Conservation (phyloP, 2,329 filamentous ascomycete species). For the Aureobasidium vineae region DNA sequence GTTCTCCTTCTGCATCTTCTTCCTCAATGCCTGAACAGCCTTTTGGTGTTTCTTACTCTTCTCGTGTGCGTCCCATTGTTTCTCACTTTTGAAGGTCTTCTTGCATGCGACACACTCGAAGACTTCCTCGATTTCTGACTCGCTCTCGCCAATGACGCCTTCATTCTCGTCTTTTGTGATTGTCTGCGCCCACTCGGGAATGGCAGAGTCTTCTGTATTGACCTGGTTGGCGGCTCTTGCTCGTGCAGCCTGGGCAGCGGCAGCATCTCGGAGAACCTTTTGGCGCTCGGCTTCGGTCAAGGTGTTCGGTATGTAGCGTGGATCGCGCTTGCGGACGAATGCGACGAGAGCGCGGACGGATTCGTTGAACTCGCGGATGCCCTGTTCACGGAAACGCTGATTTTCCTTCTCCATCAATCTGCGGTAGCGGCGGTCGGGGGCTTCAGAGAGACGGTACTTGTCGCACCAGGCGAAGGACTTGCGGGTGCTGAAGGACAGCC, state of each 20-base stretch:
- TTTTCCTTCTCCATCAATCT: constrained; percentile 96
- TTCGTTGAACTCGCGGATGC: constrained; percentile 85
- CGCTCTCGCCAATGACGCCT: constrained; percentile 51
- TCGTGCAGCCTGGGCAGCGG: constrained; percentile 78
- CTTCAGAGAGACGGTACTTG: constrained; percentile 76
- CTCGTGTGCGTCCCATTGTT: constrained; percentile 87
- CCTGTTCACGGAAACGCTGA: constrained; percentile 76
- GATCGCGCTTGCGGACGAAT: constrained; percentile 89
- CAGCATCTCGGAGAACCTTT: constrained; percentile 70
- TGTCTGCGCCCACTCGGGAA: constrained; percentile 73
- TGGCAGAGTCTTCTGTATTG: constrained; percentile 60
- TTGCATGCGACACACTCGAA: constrained; percentile 64
- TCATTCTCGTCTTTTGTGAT: constrained; percentile 55
- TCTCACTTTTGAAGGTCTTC: constrained; percentile 80
- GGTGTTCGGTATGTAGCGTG: constrained; percentile 72
- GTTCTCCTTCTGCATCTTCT: constrained; percentile 82
- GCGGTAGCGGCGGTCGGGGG: constrained; percentile 78
- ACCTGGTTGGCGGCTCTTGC: constrained; percentile 78
- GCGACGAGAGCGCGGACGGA: constrained; percentile 80
- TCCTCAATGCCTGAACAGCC: constrained; percentile 72
- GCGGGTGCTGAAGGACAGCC: constrained; percentile 76
- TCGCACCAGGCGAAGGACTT: constrained; percentile 93
- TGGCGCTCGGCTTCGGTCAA: constrained; percentile 80
- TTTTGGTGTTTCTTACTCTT: constrained; percentile 96
- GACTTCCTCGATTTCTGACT: constrained; percentile 48